phyloP scores from a whole-genome alignment of 805 yeast species.

The Torulaspora quercuum region DNA sequence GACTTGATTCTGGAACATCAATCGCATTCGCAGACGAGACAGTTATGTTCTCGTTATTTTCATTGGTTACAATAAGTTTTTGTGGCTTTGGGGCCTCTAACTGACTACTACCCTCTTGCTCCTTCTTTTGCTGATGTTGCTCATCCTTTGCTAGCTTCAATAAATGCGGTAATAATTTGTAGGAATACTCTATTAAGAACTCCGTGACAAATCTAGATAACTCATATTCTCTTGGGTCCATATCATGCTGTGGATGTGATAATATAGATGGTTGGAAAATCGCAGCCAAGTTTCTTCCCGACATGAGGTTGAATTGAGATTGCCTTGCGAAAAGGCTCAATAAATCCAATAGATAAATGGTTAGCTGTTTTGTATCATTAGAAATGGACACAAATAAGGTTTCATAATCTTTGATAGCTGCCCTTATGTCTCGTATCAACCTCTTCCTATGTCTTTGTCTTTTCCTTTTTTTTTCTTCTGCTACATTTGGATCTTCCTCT shows the following conservation, averaged over 20 bases:
- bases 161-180: constrained; percentile 63
- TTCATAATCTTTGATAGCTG: constrained; percentile 71
- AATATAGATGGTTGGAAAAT: constrained; percentile 95
- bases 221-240: constrained; percentile 89
- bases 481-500: constrained; percentile 21
- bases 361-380: constrained; percentile 69
- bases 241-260: constrained; percentile 88
- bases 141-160: constrained; percentile 35
- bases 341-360: constrained; percentile 82
- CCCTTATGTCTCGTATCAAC: constrained; percentile 60
- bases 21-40: constrained; percentile 9
- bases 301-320: constrained; percentile 78
- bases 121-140: constrained; percentile 11
- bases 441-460: constrained; percentile 51
- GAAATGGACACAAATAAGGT: constrained; percentile 66
- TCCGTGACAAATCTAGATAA: constrained; percentile 82
- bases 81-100: constrained; percentile 12
- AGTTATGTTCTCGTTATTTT: constrained; percentile 11
- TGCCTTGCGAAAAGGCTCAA: constrained; percentile 80
- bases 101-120: constrained; percentile 1
- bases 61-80: constrained; percentile 14
- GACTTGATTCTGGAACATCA: constrained; percentile 8
- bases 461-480: constrained; percentile 37
- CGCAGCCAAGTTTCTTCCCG: constrained; percentile 89
- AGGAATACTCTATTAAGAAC: constrained; percentile 82